These are phyloP conservation scores for Yamagishiella unicocca DNA, from an alignment of 139 green algal species.

Conservation along the genomic window DNA sequence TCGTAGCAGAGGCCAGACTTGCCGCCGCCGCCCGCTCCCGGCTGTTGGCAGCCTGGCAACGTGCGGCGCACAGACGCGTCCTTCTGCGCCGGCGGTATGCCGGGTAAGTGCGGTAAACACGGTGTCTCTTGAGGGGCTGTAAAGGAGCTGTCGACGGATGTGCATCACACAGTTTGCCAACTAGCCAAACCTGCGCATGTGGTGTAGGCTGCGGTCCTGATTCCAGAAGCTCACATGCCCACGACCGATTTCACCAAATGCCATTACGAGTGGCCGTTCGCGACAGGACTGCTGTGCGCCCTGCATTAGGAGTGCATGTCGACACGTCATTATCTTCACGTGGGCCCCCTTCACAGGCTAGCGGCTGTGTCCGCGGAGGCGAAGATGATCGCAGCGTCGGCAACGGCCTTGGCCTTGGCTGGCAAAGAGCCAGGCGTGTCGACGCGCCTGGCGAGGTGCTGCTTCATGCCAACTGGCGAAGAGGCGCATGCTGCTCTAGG, in stretches of 20 bases:
- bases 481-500: no score
- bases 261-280: no score
- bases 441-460: background rate
- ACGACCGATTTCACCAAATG: no score
- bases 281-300: no score
- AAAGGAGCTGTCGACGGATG: no score
- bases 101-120: background rate
- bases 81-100: background rate
- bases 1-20: background rate
- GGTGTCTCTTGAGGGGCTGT: no score
- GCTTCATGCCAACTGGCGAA: background rate
- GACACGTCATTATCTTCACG: background rate
- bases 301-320: background rate
- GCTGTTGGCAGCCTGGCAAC: conserved; percentile 1
- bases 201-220: no score
- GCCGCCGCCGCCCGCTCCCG: background rate
- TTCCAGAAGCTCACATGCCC: no score
- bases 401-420: background rate
- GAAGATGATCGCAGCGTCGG: background rate
- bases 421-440: background rate
- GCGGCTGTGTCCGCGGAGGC: background rate
- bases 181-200: no score
- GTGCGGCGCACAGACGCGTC: background rate
- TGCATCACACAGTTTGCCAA: no score
- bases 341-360: background rate